Conservation (phyloP, 129 eudicot species). For the Solidago caesia region DNA sequence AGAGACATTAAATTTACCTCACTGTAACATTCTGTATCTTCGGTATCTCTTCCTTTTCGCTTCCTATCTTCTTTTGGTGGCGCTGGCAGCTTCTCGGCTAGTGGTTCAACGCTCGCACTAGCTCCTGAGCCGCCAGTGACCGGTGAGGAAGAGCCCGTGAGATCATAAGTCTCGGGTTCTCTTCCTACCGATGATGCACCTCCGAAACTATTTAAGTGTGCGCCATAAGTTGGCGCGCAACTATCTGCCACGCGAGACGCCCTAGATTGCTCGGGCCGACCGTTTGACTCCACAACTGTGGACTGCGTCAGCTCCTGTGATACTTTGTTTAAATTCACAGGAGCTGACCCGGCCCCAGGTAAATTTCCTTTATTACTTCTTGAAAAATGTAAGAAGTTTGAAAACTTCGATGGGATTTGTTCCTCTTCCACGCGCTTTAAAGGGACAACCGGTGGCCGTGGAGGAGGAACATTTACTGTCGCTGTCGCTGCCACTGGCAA, state of each 20-base stretch:
- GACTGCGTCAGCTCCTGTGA: constrained; percentile 28
- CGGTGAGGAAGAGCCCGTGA: constrained; percentile 37
- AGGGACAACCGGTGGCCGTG: constrained; percentile 47
- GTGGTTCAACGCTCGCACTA: constrained; percentile 32
- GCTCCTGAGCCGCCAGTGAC: constrained; percentile 35
- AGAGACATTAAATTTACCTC: constrained; percentile 45
- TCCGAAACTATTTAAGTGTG: constrained; percentile 25
- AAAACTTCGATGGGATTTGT: constrained; percentile 17
- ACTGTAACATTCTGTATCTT: constrained; percentile 54
- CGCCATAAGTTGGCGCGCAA: constrained; percentile 24
- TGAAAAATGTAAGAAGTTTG: constrained; percentile 50
- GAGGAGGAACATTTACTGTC: constrained; percentile 9
- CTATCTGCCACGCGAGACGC: constrained; percentile 34
- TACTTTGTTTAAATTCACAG: constrained; percentile 28
- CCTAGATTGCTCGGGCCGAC: constrained; percentile 38
- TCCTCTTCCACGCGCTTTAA: constrained; percentile 33
- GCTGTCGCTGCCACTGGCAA: constrained; percentile 37
- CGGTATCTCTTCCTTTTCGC: constrained; percentile 35
- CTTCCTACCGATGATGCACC: constrained; percentile 32
- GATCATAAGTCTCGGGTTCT: constrained; percentile 32
- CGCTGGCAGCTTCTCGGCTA: constrained; percentile 27
- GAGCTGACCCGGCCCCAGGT: constrained; percentile 33
- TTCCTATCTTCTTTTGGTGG: constrained; percentile 38
- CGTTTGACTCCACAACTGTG: constrained; percentile 62
- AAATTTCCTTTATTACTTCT: constrained; percentile 24